Conservation (phyloP, 805 yeast genomes). For the Candida verbasci region DNA sequence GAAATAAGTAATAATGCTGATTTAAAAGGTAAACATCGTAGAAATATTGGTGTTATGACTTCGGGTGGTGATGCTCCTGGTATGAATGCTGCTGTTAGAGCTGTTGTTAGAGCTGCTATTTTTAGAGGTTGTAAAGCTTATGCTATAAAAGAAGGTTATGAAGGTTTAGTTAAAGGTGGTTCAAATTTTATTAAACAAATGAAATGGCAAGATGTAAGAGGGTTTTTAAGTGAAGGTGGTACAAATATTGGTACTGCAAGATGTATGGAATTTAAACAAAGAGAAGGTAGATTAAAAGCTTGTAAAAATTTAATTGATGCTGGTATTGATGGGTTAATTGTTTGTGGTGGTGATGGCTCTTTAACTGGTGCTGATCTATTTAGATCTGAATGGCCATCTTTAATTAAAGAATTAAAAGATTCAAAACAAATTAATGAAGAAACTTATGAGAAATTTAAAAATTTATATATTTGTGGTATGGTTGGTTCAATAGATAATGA, state of each 20-base stretch:
- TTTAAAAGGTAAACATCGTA: conserved; percentile 13
- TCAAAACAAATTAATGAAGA: conserved; percentile 54
- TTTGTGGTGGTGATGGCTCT: conserved; percentile 99
- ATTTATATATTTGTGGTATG: conserved; percentile 83
- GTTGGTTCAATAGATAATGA: conserved; percentile 98
- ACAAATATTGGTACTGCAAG: conserved; percentile 96
- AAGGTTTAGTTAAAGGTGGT: conserved; percentile 89
- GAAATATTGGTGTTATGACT: conserved; percentile 91
- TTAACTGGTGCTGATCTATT: conserved; percentile 95
- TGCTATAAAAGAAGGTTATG: conserved; percentile 92
- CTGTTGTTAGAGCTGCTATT: conserved; percentile 91
- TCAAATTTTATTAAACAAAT: conserved; percentile 62
- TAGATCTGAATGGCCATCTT: conserved; percentile 91
- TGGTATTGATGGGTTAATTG: conserved; percentile 93
- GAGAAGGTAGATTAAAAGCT: conserved; percentile 77
- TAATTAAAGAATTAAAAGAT: conserved; percentile 65
- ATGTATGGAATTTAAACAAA: conserved; percentile 78
- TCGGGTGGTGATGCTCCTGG: conserved; percentile 99
- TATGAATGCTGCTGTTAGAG: conserved; percentile 94
- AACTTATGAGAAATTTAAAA: conserved; percentile 57
- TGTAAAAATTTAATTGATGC: conserved; percentile 78
- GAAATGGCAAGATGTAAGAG: conserved; percentile 94
- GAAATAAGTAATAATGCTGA: background rate
- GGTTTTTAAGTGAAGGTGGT: conserved; percentile 90
- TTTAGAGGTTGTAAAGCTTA: conserved; percentile 83